These are phyloP conservation scores for Mycotypha africana DNA, from an alignment of 371 early-diverging fungal species.

Conservation along the genomic window DNA sequence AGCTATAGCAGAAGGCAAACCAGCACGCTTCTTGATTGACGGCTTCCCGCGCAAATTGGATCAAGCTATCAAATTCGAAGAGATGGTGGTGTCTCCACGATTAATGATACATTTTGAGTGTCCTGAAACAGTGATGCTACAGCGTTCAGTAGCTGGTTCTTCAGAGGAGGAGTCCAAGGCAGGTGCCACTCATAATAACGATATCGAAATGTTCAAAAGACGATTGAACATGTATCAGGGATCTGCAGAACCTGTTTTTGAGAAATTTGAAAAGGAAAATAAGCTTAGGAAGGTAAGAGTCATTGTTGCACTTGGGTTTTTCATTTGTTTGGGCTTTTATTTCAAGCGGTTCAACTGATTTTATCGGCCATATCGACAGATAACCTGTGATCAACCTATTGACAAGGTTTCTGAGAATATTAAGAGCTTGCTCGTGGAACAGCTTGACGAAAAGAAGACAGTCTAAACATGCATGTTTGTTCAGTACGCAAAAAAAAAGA, in stretches of 20 bases:
- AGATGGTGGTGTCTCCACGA: constrained; percentile 65
- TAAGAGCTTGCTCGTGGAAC: no score
- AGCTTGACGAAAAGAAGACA: no score
- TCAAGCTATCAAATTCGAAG: constrained; percentile 92
- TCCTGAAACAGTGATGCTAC: constrained; percentile 83
- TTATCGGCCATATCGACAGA: constrained; percentile 14
- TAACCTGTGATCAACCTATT: constrained; percentile 51
- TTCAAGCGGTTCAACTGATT: no score
- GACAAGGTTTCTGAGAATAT: constrained; percentile 52
- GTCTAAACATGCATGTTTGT: no score
- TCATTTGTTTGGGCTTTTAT: neutral
- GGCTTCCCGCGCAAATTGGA: constrained; percentile 96
- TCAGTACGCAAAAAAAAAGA: no score
- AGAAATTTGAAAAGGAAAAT: constrained; percentile 61
- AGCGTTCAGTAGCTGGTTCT: constrained; percentile 82
- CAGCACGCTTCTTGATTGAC: constrained; percentile 86
- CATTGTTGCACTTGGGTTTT: neutral
- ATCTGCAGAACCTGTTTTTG: constrained; percentile 88
- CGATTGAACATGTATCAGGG: constrained; percentile 84
- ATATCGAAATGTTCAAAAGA: constrained; percentile 93
- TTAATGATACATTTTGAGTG: constrained; percentile 90
- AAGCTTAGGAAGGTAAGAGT: constrained; percentile 70
- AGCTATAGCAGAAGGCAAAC: constrained; percentile 38
- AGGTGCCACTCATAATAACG: constrained; percentile 93
- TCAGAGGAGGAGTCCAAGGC: constrained; percentile 93